Conservation (phyloP, 2,329 filamentous ascomycete species). For the Cladobotryum mycophilum region DNA sequence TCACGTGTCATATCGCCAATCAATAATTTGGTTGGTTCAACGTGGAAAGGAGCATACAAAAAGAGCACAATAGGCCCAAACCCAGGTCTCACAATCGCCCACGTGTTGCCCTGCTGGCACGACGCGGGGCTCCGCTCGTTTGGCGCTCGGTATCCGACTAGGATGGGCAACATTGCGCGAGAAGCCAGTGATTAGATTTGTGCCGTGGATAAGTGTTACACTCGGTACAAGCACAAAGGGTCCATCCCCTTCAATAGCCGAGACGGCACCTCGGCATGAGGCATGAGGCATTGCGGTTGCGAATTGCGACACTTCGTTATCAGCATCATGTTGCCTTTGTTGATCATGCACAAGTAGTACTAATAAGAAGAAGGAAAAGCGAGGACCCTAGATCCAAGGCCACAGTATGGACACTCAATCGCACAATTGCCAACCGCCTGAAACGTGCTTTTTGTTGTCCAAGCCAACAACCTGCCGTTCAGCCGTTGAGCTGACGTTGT, state of each 20-base stretch:
- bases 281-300: not conserved
- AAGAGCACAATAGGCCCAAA: not conserved
- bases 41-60: not conserved
- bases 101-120: conserved; percentile 4
- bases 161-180: not conserved
- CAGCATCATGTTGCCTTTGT: not conserved
- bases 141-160: not conserved
- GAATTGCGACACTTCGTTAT: not conserved
- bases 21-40: not conserved
- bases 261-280: conserved; percentile 5
- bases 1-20: not conserved
- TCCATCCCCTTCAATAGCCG: conserved; percentile 7
- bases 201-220: too few species aligned
- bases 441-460: too few species aligned
- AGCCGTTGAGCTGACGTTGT: too few species aligned
- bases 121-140: conserved; percentile 8
- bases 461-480: too few species aligned
- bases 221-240: not conserved
- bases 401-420: too few species aligned
- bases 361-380: too few species aligned
- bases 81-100: conserved; percentile 3
- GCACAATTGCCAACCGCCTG: too few species aligned
- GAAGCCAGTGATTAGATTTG: too few species aligned
- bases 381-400: too few species aligned
- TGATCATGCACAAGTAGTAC: not conserved